phyloP scores from a whole-genome alignment of 2,329 filamentous ascomycete genomes.

The Pseudopithomyces chartarum region DNA sequence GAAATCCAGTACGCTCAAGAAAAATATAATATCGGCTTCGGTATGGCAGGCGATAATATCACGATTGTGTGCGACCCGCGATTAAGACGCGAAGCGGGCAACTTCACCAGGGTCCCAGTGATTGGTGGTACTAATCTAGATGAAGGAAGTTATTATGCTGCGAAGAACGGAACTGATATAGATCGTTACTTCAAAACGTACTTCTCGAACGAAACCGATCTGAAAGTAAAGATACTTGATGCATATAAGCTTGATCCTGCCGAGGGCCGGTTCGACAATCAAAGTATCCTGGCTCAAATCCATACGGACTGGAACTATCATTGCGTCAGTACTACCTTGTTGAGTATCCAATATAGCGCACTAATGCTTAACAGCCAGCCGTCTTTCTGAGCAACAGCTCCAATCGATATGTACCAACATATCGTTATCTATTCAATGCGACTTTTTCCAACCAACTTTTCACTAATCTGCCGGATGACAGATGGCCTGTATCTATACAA shows the following conservation, averaged over 20 bases:
- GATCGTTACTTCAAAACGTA: conserved; percentile 2
- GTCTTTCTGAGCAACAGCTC: conserved; percentile 9
- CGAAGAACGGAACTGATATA: conserved; percentile 13
- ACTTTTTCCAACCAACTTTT: conserved; percentile 15
- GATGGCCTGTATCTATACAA: conserved; percentile 15
- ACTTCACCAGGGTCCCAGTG: conserved; percentile 17
- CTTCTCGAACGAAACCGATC: conserved; percentile 1
- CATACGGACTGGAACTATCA: conserved; percentile 13
- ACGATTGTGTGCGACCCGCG: conserved; percentile 17
- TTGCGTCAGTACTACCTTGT: background rate
- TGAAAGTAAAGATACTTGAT: conserved; percentile 8
- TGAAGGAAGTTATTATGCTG: conserved; percentile 17
- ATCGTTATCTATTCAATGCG: conserved; percentile 23
- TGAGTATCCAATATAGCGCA: background rate
- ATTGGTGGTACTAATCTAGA: conserved; percentile 14
- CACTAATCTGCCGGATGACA: background rate
- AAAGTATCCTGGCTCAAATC: conserved; percentile 11
- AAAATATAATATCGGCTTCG: conserved; percentile 11
- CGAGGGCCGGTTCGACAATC: conserved; percentile 9
- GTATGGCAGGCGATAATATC: conserved; percentile 16
- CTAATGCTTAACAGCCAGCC: background rate
- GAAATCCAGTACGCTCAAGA: conserved; percentile 9
- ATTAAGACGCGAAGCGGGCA: conserved; percentile 7
- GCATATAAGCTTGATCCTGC: background rate
- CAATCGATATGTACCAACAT: conserved; percentile 15